Conservation (phyloP, 2,329 filamentous ascomycete genomes). For the Parascedosporium putredinis region DNA sequence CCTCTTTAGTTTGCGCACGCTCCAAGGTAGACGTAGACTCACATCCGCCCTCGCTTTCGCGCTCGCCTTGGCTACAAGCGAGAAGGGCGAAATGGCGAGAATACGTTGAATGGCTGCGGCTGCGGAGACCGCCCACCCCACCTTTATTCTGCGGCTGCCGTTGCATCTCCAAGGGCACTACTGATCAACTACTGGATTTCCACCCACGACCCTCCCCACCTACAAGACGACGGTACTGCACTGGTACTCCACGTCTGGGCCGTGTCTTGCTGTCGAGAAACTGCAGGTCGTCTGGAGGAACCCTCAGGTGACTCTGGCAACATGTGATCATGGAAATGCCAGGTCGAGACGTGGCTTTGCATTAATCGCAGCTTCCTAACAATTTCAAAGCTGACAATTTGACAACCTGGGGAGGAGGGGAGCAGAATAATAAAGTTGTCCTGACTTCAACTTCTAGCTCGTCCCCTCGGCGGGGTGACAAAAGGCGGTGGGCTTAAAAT, state of each 20-base stretch:
- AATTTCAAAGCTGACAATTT: not conserved
- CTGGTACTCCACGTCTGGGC: not conserved
- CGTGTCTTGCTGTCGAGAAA: not conserved
- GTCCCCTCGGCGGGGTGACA: too few species aligned
- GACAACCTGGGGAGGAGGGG: too few species aligned
- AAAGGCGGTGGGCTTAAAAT: too few species aligned
- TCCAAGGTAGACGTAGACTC: too few species aligned
- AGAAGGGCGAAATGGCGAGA: not conserved
- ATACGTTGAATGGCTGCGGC: not conserved
- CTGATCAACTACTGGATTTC: not conserved
- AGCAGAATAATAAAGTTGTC: not conserved
- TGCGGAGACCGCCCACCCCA: not conserved
- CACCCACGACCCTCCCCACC: not conserved
- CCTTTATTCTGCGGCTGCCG: not conserved
- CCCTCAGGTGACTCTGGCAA: not conserved
- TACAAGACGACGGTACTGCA: not conserved
- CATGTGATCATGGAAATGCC: not conserved
- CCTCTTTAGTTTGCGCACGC: too few species aligned
- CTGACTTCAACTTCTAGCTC: too few species aligned
- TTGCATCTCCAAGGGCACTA: not conserved
- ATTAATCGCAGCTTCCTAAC: not conserved
- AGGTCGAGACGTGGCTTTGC: not conserved
- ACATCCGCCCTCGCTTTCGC: too few species aligned
- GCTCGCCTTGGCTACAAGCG: too few species aligned
- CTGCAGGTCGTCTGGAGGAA: not conserved